Evolutionary conservation across 202 grass and related monocot species (phyloP).

Genomic region (Zizania palustris): DNA sequence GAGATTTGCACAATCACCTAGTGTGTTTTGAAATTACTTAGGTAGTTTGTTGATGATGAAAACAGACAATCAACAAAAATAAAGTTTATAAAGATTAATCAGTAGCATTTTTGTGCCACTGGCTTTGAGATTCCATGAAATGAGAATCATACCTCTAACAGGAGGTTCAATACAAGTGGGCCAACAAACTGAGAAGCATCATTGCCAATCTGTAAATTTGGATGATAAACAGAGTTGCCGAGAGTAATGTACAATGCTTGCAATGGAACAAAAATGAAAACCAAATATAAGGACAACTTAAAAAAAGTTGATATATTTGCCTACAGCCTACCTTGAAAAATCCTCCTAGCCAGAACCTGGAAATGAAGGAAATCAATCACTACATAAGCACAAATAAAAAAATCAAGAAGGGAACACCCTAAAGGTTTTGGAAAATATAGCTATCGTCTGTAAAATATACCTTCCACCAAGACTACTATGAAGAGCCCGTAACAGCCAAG

Average conservation of each 20-base stretch:
- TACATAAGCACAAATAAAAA: slow-evolving; percentile 38
- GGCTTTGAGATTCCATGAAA: slow-evolving; percentile 37
- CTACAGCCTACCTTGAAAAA: slow-evolving; percentile 76
- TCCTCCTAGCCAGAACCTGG: slow-evolving; percentile 95
- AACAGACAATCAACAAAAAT: background rate
- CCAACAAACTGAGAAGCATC: slow-evolving; percentile 98
- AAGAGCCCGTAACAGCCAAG: slow-evolving; percentile 91
- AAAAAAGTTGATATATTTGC: slow-evolving; percentile 16
- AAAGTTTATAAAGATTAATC: slow-evolving; percentile 23
- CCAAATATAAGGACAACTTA: background rate
- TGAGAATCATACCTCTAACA: slow-evolving; percentile 70
- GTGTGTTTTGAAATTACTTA: slow-evolving; percentile 11
- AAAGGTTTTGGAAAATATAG: slow-evolving; percentile 25
- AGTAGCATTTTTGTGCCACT: slow-evolving; percentile 6
- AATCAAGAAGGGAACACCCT: slow-evolving; percentile 8
- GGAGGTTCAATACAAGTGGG: slow-evolving; percentile 70
- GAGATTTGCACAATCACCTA: slow-evolving; percentile 7
- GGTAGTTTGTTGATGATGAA: slow-evolving; percentile 1
- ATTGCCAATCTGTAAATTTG: slow-evolving; percentile 84
- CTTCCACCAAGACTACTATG: slow-evolving; percentile 80
- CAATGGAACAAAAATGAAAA: slow-evolving; percentile 2
- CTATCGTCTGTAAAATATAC: slow-evolving; percentile 45
- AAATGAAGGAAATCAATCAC: slow-evolving; percentile 44
- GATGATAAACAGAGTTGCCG: slow-evolving; percentile 5
- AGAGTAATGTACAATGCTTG: slow-evolving; percentile 10